Base-by-base conservation (phyloP, 2,329 filamentous ascomycete genomes). In the Arthrinium puccinioides region DNA sequence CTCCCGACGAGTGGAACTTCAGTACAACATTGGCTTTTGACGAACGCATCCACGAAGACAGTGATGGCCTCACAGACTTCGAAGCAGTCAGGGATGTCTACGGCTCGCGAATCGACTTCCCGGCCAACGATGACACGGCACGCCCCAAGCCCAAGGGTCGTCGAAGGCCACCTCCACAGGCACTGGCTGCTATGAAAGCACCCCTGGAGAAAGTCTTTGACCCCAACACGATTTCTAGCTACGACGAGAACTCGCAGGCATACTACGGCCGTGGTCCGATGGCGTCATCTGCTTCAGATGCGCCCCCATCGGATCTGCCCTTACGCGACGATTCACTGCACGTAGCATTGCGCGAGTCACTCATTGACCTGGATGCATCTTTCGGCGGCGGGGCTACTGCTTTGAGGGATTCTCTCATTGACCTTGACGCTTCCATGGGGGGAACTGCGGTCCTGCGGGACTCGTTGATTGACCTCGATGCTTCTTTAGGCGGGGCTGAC, bases 141-240 rank as follows among this genome's bases (percentile, higher is more conserved):
- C 69, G 70, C 9, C 62, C 64, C 15, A 76, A 76, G 51, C 59
- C 61, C 11, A 76, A 76, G 48, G 57, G 64, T 10, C 60, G 72
- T 10, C 67, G 77, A 14, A 63, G 72, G 37, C 71, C 74, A 14
- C 76, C 76, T 1, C 76, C 77, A 4, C 72, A 78, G 32, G 67
- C 70, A 19, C 60, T 81, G 6, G 71, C 74, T 2, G 71, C 72
- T 1, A 60, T 77, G 43, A 74, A 71, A 44, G 75, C 67, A 9
- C 78, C 78, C 0, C 56, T 82, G 4, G 77, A 82, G 45, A 81
- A 79, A 44, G 63, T 82, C 0, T 82, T 82, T 49, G 78, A 82
- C 41, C 76, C 76, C 5, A 77, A 81, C 50, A 81, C 78, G 1
- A 70, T 78, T 23, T 75, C 76, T 2, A 78, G 70, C 42, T 82